These are phyloP conservation scores for Aureobasidium sp. DNA, from an alignment of 2,329 filamentous ascomycete species.

Conservation along the genomic window DNA sequence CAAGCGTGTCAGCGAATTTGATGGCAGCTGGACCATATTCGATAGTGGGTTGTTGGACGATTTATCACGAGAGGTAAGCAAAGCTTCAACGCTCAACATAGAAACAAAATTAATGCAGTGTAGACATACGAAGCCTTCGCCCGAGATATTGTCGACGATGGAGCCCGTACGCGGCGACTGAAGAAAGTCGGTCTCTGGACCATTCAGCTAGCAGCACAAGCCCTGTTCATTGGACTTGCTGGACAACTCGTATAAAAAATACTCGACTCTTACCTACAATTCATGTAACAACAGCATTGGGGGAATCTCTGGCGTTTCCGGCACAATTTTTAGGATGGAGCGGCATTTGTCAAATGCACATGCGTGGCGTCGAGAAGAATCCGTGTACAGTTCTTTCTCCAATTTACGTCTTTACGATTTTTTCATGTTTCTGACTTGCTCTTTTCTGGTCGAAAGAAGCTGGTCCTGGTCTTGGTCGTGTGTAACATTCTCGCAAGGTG, in stretches of 20 bases:
- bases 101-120: conserved; percentile 7
- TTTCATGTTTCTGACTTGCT: background rate
- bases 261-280: conserved; percentile 1
- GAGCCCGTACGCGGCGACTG: conserved; percentile 75
- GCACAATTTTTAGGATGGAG: background rate
- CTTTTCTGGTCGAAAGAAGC: background rate
- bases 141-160: conserved; percentile 81
- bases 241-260: conserved; percentile 57
- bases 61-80: conserved; percentile 66
- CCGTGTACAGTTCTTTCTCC: background rate
- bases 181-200: conserved; percentile 98
- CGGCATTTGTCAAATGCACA: background rate
- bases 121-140: conserved; percentile 89
- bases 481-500: background rate
- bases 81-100: background rate
- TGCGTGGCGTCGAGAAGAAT: background rate
- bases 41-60: conserved; percentile 94
- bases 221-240: conserved; percentile 89
- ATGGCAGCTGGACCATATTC: conserved; percentile 90
- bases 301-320: background rate
- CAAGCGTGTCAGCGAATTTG: conserved; percentile 81
- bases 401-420: conserved; percentile 8
- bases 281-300: conserved; percentile 10
- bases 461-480: background rate
- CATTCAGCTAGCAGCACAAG: conserved; percentile 82